Evolutionary conservation across 1,284 basidiomycete genomes (phyloP).

Genomic region (Apiotrichum laibachii): DNA sequence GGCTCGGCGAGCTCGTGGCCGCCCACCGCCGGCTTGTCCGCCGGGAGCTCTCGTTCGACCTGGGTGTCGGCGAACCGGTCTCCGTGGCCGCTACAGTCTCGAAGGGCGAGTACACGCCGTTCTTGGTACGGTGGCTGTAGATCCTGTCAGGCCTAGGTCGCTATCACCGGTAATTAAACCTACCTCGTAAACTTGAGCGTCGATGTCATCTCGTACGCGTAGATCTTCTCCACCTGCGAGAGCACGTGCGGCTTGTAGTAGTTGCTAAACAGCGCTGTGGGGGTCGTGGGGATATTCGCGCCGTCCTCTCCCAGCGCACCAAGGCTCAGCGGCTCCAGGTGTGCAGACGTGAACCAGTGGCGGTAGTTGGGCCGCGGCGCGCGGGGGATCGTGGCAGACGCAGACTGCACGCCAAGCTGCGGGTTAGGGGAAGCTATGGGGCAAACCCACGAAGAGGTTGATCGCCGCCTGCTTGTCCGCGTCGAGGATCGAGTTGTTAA

Average conservation of each 20-base stretch:
- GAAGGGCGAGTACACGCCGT: constrained; percentile 43
- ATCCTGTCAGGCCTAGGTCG: neutral
- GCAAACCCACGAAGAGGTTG: constrained; percentile 69
- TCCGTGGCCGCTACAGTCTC: constrained; percentile 18
- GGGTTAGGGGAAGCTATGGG: neutral
- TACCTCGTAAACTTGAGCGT: constrained; percentile 30
- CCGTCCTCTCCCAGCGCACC: constrained; percentile 25
- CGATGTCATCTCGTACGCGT: constrained; percentile 47
- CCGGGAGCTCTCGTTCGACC: constrained; percentile 15
- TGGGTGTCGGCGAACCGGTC: neutral
- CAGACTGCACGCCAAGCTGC: constrained; percentile 66
- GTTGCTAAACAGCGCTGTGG: constrained; percentile 74
- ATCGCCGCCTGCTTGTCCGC: constrained; percentile 98
- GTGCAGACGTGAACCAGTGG: constrained; percentile 72
- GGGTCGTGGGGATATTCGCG: constrained; percentile 31
- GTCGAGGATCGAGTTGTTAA: constrained; percentile 91
- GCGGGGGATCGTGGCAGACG: neutral
- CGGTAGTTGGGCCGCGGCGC: constrained; percentile 62
- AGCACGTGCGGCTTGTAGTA: constrained; percentile 75
- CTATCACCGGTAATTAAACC: constrained; percentile 26
- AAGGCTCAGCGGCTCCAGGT: constrained; percentile 61
- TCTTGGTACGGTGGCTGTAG: constrained; percentile 35
- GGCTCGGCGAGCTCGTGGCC: neutral
- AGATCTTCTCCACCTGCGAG: constrained; percentile 60
- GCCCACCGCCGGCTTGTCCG: constrained; percentile 44